Evolutionary conservation across 768 basidiomycete species (phyloP), one percentile per base, ranked within the genome.

Genomic region (Lepiota brunneoincarnata): DNA sequence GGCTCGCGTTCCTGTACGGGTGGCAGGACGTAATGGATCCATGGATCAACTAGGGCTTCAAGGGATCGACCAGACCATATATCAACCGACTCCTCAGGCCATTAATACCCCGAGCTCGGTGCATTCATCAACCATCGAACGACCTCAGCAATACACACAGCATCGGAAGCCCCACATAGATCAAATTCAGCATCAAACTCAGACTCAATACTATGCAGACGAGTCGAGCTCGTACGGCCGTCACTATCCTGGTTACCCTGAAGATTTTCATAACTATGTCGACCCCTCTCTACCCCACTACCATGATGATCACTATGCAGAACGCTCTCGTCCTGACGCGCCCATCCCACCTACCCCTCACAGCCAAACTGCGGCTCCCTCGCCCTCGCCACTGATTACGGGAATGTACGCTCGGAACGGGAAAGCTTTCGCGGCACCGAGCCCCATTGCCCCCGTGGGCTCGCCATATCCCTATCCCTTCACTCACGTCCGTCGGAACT

Each of bases 391-490:
- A 0, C 69, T 31, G 31, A 31, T 84, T 21, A 64, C 51, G 52
- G 58, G 36, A 38, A 74, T 73, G 53, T 79, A 79, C 43, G 74
- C 72, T 12, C 67, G 67, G 24, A 54, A 67, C 48, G 69, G 67
- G 37, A 69, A 75, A 54, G 67, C 70, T 4, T 63, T 72, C 28
- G 71, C 72, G 1, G 70, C 74, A 0, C 77, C 75, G 59, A 84
- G 81, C 57, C 81, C 84, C 0, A 71, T 81, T 2, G 74, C 75
- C 7, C 80, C 79, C 4, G 79, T 73, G 4, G 88, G 89, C 7
- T 91, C 90, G 3, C 90, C 90, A 1, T 91, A 89, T 55, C 90
- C 89, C 0, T 88, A 83, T 65, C 88, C 88, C 0, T 92, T 84
- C 69, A 76, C 79, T 14, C 89, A 90, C 53, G 83, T 91, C 40